phyloP scores from a whole-genome alignment of 2,329 filamentous ascomycete genomes.

The Diaporthe helianthi region DNA sequence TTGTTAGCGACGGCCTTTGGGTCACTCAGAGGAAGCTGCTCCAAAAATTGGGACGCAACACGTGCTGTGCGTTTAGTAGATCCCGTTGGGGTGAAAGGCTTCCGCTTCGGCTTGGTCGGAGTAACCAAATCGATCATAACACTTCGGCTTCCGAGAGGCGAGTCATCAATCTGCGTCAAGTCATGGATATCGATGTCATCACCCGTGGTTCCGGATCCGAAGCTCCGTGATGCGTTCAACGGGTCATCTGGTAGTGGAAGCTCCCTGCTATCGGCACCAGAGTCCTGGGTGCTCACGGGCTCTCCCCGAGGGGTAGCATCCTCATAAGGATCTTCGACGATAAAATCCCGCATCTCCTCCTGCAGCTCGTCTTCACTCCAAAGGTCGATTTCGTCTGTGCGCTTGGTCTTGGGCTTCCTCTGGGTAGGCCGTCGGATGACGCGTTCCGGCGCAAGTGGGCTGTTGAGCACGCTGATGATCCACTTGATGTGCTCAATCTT shows the following conservation, averaged over 20 bases:
- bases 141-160: neutral
- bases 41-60: neutral
- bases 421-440: conserved; percentile 41
- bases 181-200: conserved; percentile 28
- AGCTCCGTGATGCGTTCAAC: neutral
- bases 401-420: conserved; percentile 33
- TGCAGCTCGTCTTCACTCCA: conserved; percentile 51
- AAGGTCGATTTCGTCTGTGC: conserved; percentile 25
- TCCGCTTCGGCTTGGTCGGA: conserved; percentile 6
- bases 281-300: neutral
- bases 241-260: neutral
- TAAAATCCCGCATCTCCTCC: conserved; percentile 55
- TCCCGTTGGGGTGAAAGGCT: neutral
- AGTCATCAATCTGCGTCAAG: conserved; percentile 23
- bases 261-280: conserved; percentile 34
- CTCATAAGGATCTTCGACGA: conserved; percentile 49
- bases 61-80: neutral
- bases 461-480: conserved; percentile 55
- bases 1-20: conserved; percentile 27
- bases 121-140: neutral
- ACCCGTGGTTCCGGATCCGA: neutral
- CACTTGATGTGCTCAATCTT: conserved; percentile 63
- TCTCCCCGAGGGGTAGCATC: conserved; percentile 22
- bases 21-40: conserved; percentile 15
- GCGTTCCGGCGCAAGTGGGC: conserved; percentile 49